These are phyloP conservation scores for Kodamaea kaohsiungensis DNA, from an alignment of 805 yeast species.

Conservation along the genomic window DNA sequence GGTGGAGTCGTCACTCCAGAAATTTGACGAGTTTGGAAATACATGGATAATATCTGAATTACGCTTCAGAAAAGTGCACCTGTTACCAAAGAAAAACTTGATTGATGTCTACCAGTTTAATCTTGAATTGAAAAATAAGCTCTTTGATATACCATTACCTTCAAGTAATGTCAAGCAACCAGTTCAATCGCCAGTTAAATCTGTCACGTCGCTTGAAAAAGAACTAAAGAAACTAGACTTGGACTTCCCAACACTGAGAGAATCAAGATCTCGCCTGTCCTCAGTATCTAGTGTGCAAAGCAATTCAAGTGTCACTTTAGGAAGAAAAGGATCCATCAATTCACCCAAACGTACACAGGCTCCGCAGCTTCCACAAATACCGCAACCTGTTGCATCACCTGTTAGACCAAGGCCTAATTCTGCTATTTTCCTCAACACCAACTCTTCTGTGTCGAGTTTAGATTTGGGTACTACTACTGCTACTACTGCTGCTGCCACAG, in stretches of 20 bases:
- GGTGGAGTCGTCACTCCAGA: constrained; percentile 27
- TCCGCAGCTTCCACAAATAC: constrained; percentile 1
- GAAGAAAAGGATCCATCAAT: constrained; percentile 19
- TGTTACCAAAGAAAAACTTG: constrained; percentile 27
- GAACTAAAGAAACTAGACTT: constrained; percentile 18
- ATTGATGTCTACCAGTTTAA: constrained; percentile 17
- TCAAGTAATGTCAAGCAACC: not conserved
- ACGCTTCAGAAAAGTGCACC: constrained; percentile 39
- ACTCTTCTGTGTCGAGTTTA: constrained; percentile 17
- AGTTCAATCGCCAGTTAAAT: not conserved
- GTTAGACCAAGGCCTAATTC: constrained; percentile 25
- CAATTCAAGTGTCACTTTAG: constrained; percentile 15
- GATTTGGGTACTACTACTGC: constrained; percentile 8
- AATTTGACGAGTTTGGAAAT: constrained; percentile 38
- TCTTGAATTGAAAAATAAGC: constrained; percentile 1
- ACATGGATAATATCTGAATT: constrained; percentile 47
- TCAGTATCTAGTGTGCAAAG: constrained; percentile 27
- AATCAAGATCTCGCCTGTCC: constrained; percentile 25
- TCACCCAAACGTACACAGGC: constrained; percentile 18
- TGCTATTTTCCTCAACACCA: constrained; percentile 24
- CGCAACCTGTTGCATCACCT: not conserved
- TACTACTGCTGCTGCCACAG: constrained; percentile 15
- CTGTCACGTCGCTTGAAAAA: constrained; percentile 6
- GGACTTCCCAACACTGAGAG: not conserved
- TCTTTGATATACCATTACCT: constrained; percentile 6